A percentile compares a stretch with the other conserved stretches of the same genome.
phyloP scores from a whole-genome alignment of 2,329 filamentous ascomycete genomes.

The Fusarium sp. region DNA sequence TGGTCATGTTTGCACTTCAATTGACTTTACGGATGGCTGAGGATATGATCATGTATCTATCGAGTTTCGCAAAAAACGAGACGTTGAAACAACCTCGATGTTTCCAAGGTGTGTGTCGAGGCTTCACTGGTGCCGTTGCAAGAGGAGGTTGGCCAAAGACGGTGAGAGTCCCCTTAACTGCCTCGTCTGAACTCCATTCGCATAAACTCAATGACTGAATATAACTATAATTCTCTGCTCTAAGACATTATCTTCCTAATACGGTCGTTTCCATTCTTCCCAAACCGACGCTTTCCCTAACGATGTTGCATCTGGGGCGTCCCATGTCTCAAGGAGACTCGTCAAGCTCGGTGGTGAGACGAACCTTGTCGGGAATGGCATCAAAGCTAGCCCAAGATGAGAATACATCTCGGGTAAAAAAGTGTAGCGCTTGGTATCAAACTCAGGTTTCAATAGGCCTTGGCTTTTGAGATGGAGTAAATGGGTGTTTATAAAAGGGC shows the following conservation, averaged over 20 bases:
- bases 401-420: neutral
- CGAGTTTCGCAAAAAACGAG: neutral
- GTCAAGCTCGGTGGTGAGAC: constrained; percentile 24
- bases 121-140: neutral
- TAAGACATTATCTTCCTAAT: neutral
- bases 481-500: constrained; percentile 24
- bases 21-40: too few relatives aligned
- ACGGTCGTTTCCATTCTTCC: neutral
- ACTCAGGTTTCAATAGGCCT: neutral
- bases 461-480: constrained; percentile 13
- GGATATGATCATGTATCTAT: too few relatives aligned
- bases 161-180: neutral
- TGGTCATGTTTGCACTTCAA: neutral
- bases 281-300: neutral
- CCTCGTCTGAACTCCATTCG: neutral
- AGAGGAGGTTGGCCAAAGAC: neutral
- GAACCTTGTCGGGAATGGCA: constrained; percentile 12
- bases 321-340: constrained; percentile 29
- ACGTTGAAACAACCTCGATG: neutral
- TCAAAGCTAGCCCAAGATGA: constrained; percentile 7
- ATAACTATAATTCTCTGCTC: neutral
- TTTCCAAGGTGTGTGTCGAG: rapidly evolving
- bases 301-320: constrained; percentile 20
- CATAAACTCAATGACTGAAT: neutral
- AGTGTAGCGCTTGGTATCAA: constrained; percentile 7